These are phyloP conservation scores for Cylindricascospora bacillispora DNA, from an alignment of 1,139 yeast species.

Conservation along the genomic window DNA sequence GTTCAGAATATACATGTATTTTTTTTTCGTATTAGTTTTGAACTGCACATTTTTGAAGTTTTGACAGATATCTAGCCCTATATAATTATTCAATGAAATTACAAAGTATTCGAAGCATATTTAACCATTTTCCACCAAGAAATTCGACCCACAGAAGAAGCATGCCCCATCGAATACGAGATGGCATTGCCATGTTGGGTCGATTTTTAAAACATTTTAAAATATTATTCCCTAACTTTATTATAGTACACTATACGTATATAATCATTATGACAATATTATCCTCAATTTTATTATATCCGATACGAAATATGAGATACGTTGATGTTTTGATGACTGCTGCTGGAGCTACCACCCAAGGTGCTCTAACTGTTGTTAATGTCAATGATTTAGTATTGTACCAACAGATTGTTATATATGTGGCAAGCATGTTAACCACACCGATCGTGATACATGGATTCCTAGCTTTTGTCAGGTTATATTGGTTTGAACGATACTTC, in stretches of 20 bases:
- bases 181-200: conserved; percentile 21
- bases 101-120: too few species aligned
- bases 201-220: conserved; percentile 35
- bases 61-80: too few species aligned
- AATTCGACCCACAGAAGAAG: too few species aligned
- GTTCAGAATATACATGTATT: too few species aligned
- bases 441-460: conserved; percentile 82
- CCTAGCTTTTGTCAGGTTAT: conserved; percentile 60
- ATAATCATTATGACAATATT: conserved; percentile 40
- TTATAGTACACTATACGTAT: conserved; percentile 64
- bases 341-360: conserved; percentile 71
- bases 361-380: conserved; percentile 73
- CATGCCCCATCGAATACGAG: conserved; percentile 27
- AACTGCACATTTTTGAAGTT: too few species aligned
- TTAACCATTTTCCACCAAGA: too few species aligned
- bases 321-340: conserved; percentile 70
- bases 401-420: conserved; percentile 61
- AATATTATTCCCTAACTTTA: conserved; percentile 56
- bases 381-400: conserved; percentile 47
- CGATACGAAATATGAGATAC: conserved; percentile 47
- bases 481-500: conserved; percentile 80
- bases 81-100: too few species aligned
- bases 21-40: too few species aligned
- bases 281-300: conserved; percentile 62
- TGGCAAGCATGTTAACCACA: conserved; percentile 52